Base-by-base conservation (phyloP, 345 rosid species). In the Ceriops zippeliana region DNA sequence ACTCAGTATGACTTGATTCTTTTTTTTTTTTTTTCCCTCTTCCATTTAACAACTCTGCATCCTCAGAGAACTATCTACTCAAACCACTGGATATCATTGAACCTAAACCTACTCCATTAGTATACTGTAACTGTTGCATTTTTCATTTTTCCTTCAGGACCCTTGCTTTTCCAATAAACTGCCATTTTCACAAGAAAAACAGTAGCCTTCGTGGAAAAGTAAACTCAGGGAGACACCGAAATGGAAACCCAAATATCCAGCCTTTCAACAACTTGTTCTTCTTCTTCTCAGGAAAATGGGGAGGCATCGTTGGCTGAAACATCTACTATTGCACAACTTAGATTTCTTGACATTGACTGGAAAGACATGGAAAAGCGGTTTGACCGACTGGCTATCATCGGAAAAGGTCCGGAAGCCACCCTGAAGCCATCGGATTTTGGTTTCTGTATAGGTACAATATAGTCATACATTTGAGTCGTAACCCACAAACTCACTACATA, bases 361-460 rank as follows among this genome's bases (percentile, higher is more conserved):
- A 62, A 47, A 46, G 63, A 75, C 8, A 84, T 79, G 3, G 85
- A 77, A 68, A 69, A 64, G 30, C 78, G 81, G 65, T 85, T 83
- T 72, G 38, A 83, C 72, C 69, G 66, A 60, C 70, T 85, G 27
- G 78, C 82, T 27, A n/a, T 62, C 0, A 10, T 26, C 31, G 4
- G 65, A 56, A 61, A 69, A 32, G 75, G 64, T 20, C 38, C 35
- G 27, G 82, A 78, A 49, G 70, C 71, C 52, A 78, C 49, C 0
- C 57, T 79, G 38, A 81, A 70, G 47, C 79, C 86, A 77, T 77
- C 86, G 11, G 83, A 83, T 68, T 85, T 85, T 31, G 79, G 78
- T 19, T 75, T 66, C 78, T 85, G 86, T 52, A 30, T 79, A 62
- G 86, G 89, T 85, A 57, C 61, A 46, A 9, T 26, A 32, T 15